These are phyloP conservation scores for Neurospora sp. DNA, from an alignment of 495 filamentous ascomycete species.

Conservation along the genomic window DNA sequence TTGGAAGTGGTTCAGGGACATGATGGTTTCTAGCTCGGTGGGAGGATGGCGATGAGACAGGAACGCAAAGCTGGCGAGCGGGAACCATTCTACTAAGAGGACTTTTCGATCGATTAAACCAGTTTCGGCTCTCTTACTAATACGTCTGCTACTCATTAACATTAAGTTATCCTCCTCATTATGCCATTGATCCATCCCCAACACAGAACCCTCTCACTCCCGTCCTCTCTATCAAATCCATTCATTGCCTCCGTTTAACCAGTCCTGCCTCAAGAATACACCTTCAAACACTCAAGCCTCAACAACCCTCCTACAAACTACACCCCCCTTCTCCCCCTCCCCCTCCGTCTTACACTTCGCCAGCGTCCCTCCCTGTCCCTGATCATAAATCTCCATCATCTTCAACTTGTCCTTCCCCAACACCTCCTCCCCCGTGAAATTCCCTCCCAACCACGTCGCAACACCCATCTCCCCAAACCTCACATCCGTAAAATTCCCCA, in stretches of 20 bases:
- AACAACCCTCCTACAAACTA: not conserved
- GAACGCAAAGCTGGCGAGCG: not conserved
- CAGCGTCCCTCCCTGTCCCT: constrained; percentile 17
- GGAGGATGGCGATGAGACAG: not conserved
- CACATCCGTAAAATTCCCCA: constrained; percentile 17
- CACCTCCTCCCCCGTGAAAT: not conserved
- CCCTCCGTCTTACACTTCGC: constrained; percentile 11
- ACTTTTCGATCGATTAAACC: not conserved
- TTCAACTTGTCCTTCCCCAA: constrained; percentile 1
- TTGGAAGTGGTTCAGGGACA: not conserved
- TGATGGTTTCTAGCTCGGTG: not conserved
- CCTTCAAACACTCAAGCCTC: not conserved
- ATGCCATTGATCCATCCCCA: not conserved
- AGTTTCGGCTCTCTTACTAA: not conserved
- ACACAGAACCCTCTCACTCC: constrained; percentile 3
- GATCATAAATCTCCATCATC: constrained; percentile 12
- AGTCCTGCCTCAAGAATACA: not conserved
- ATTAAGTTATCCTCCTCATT: not conserved
- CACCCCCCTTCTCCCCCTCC: not conserved
- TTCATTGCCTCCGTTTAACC: not conserved
- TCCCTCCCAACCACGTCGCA: not conserved
- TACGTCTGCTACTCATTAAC: not conserved
- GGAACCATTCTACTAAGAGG: not conserved
- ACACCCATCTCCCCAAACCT: constrained; percentile 7
- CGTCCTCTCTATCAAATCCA: not conserved